Evolutionary conservation across 768 basidiomycete species (phyloP), one percentile per base, ranked within the genome.

Genomic region (Kwoniella dejecticola): DNA sequence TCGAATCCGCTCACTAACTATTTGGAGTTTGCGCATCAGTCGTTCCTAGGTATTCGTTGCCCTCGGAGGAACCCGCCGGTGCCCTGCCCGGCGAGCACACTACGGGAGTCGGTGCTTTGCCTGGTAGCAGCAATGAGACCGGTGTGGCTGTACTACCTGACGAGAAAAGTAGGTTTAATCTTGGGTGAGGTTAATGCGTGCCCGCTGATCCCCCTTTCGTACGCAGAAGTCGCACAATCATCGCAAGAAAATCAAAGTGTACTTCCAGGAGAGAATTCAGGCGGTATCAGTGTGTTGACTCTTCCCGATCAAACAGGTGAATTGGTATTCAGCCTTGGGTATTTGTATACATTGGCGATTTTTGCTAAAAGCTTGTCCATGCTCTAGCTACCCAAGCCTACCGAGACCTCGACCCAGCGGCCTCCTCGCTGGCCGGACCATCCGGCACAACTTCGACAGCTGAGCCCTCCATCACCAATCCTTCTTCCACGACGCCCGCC

Each of bases 91-190:
- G 71, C 0, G 70, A 73, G 26, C 62, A 64, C 19, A 57, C 67
- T 13, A 45, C 40, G 19, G 74, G 76, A 38, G 69, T 64, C 15
- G 74, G 74, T 23, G 68, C 70, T 21, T 56, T 75, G 24, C 74
- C 72, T 8, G 74, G 74, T 3, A 45, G 42, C 1, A 40, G 40
- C 29, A 57, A 59, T 30, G 76, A 73, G 52, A 57, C 61, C 15
- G 70, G 74, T 3, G 74, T 77, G 7, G 74, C 76, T 31, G 60
- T 77, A 26, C 60, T 71, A 12, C 74, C 74, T 1, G 70, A 70
- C 8, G 73, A 68, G 56, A 65, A 62, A 46, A 53, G 66, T 68
- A 52, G 64, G 69, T 57, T n/a, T n/a, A n/a, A n/a, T n/a, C n/a
- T n/a, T n/a, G n/a, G n/a, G n/a, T n/a, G n/a, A n/a, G n/a, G n/a